Base-by-base conservation (phyloP, 1,284 basidiomycete species). In the Cryptococcus amylolentus region DNA sequence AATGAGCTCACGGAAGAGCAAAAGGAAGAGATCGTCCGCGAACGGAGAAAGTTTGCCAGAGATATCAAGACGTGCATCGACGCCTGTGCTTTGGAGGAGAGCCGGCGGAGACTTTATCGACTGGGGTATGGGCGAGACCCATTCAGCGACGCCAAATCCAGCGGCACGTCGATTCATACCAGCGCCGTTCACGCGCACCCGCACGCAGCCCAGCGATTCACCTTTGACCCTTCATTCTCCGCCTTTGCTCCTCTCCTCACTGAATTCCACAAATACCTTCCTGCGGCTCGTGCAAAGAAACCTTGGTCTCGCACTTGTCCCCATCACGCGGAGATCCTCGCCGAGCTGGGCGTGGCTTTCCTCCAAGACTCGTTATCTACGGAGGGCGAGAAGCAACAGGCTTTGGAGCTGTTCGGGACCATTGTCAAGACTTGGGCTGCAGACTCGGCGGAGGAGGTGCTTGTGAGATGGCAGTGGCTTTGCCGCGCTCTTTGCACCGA, bases 291-390 rank as follows among this genome's bases (percentile, higher is more conserved):
- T 20, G 63, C 70, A 1, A 72, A 72, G 52, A 63, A 64, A 35
- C 53, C 68, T 1, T 76, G 73, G 73, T 70, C 69, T 0, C 57
- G 70, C 16, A 74, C 73, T 2, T 73, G 68, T 42, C 73, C 73
- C 1, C 72, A 74, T 51, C 73, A 76, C 54, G 62, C 66, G 3
- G 65, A 66, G 7, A 71, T 76, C 43, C 62, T 76, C 12, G 66
- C 71, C 14, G 73, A 76, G 55, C 63, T 76, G 2, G 68, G 68
- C 10, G 63, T 69, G 1, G 64, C 68, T 1, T 74, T 74, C 51
- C 55, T 73, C 1, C 63, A 63, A 7, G 66, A 69, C 43, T 52
- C 54, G 4, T 52, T 61, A 1, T 64, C 70, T 14, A 66, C 66
- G 13, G 65, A 65, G 20, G 70, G 70, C 6, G 71, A 74, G 31